Percentiles rank a stretch among this genome's conserved stretches.
These are phyloP conservation scores for Cercospora zeae-maydis DNA, from an alignment of 2,329 filamentous ascomycete genomes.

Conservation along the genomic window DNA sequence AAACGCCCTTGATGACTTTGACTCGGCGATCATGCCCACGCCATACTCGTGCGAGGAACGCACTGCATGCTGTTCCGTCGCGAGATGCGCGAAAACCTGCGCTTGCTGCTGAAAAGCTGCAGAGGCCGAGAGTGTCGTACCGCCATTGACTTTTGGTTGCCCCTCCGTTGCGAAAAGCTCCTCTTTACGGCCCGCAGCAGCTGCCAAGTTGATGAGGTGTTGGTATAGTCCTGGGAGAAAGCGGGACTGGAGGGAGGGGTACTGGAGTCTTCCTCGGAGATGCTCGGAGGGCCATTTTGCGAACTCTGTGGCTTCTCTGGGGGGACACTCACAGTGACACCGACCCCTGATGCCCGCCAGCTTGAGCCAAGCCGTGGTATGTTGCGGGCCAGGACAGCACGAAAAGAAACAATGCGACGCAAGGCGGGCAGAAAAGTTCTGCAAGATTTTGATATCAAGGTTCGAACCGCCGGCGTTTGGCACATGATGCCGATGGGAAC, in stretches of 20 bases:
- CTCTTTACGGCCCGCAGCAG: background rate
- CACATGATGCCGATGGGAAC: background rate
- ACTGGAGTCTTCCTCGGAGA: background rate
- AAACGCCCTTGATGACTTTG: too few relatives aligned
- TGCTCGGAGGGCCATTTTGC: background rate
- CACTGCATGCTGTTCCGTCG: background rate
- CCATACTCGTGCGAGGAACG: background rate
- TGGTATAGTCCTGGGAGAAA: background rate
- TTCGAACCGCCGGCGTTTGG: background rate
- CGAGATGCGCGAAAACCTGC: background rate
- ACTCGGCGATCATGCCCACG: background rate
- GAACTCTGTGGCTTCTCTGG: too few relatives aligned
- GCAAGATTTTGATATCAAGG: background rate
- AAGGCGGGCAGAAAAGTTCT: background rate
- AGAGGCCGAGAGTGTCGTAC: background rate
- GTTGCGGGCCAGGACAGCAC: background rate
- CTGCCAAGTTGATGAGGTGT: background rate
- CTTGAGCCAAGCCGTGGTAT: background rate
- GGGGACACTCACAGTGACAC: background rate
- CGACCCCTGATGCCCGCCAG: background rate
- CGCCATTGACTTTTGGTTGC: background rate
- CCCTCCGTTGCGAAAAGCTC: background rate
- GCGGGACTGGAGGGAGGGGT: background rate
- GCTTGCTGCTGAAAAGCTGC: background rate
- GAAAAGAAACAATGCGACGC: background rate